A percentile compares a stretch with the other conserved stretches of the same genome.
Evolutionary conservation across 176 grass and related monocot genomes (phyloP).

Genomic region (Themeda triandra): DNA sequence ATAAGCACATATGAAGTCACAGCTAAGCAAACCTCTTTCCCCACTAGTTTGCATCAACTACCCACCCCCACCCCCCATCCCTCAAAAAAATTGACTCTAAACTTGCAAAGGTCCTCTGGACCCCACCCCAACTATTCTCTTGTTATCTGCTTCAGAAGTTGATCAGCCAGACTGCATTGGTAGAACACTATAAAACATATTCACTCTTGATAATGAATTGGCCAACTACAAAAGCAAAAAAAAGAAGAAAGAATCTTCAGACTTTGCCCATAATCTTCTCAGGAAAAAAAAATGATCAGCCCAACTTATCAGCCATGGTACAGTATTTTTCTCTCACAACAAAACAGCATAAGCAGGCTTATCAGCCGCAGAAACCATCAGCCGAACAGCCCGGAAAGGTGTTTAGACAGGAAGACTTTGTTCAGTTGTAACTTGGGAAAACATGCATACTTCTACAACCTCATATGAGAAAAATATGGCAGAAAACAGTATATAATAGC

Average conservation of each 20-base stretch:
- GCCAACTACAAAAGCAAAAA: not conserved
- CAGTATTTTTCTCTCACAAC: too few species aligned
- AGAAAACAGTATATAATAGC: not conserved
- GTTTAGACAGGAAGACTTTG: not conserved
- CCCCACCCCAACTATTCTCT: not conserved
- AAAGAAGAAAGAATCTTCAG: not conserved
- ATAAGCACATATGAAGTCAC: not conserved
- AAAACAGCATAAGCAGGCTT: too few species aligned
- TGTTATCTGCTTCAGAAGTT: not conserved
- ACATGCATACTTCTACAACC: not conserved
- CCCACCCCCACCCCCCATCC: not conserved
- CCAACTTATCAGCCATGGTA: too few species aligned
- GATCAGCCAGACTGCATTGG: not conserved
- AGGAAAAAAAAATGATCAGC: too few species aligned
- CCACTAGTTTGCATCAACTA: not conserved
- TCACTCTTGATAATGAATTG: not conserved
- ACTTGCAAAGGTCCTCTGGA: not conserved
- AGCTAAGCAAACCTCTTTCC: not conserved
- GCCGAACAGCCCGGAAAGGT: not conserved
- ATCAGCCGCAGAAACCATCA: too few species aligned
- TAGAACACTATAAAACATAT: not conserved
- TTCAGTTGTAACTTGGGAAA: not conserved
- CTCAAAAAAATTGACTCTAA: not conserved
- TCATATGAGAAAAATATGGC: not conserved
- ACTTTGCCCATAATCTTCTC: not conserved